Evolutionary conservation across 345 rosid genomes (phyloP).

Genomic region (Murraya koenigii): DNA sequence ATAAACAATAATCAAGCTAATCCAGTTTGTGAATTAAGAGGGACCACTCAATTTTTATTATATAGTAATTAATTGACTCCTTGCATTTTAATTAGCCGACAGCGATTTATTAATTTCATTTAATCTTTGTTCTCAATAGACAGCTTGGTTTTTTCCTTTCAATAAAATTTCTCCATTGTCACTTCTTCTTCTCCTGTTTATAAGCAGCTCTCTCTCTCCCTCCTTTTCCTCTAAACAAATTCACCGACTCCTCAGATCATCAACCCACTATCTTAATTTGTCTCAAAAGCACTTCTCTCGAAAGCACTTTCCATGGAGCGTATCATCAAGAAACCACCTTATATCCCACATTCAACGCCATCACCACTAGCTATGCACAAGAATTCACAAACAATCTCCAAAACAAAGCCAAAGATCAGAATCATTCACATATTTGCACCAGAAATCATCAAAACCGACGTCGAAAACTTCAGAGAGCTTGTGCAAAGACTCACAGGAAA

Average conservation of each 20-base stretch:
- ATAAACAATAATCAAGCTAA: background rate
- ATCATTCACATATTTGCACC: constrained; percentile 91
- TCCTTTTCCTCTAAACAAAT: constrained; percentile 26
- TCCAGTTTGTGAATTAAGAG: constrained; percentile 12
- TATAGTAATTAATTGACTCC: constrained; percentile 22
- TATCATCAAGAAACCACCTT: constrained; percentile 29
- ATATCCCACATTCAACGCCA: constrained; percentile 16
- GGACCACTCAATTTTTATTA: constrained; percentile 3
- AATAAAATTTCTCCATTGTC: background rate
- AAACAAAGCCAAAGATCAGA: constrained; percentile 74
- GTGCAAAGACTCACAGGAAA: constrained; percentile 93
- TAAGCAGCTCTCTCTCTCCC: constrained; percentile 16
- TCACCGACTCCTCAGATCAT: constrained; percentile 34
- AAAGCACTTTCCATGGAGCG: constrained; percentile 37
- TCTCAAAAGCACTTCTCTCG: background rate
- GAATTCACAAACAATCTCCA: constrained; percentile 49
- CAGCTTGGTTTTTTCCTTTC: constrained; percentile 27
- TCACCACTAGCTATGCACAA: constrained; percentile 44
- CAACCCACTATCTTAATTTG: constrained; percentile 23
- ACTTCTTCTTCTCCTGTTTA: constrained; percentile 18
- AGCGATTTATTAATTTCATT: constrained; percentile 3
- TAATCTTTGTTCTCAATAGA: constrained; percentile 8
- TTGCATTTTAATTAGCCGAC: constrained; percentile 19
- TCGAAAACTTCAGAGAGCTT: constrained; percentile 76
- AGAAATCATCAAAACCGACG: constrained; percentile 93